Conservation (phyloP, 345 rosid genomes). For the Atalantia buxifolia region DNA sequence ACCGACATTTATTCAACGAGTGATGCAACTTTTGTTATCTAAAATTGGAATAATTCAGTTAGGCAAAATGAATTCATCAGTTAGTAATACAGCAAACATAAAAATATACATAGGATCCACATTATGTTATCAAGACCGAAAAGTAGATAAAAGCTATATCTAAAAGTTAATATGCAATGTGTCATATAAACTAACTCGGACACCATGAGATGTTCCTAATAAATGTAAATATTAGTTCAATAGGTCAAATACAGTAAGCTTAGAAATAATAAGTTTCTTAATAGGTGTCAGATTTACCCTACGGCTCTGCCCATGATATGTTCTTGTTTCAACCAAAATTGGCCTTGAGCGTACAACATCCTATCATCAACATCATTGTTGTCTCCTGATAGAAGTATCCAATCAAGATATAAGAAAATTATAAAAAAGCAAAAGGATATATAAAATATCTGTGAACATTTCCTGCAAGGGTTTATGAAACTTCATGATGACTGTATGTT, state of each 20-base stretch:
- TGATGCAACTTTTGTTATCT: not conserved
- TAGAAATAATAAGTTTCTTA: not conserved
- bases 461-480: not conserved
- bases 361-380: constrained; percentile 54
- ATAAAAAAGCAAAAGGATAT: not conserved
- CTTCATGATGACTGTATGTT: not conserved
- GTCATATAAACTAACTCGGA: not conserved
- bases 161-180: not conserved
- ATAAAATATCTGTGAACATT: not conserved
- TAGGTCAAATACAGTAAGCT: not conserved
- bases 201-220: not conserved
- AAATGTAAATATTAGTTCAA: not conserved
- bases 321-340: constrained; percentile 59
- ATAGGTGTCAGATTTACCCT: constrained; percentile 44
- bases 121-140: not conserved
- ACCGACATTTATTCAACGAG: not conserved
- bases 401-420: not conserved
- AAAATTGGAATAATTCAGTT: not conserved
- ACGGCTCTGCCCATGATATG: constrained; percentile 81
- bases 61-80: not conserved
- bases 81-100: not conserved
- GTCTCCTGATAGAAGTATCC: constrained; percentile 52
- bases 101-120: not conserved
- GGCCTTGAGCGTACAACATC: constrained; percentile 58
- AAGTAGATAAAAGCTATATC: not conserved